Base-by-base conservation (phyloP, 768 basidiomycete species). In the Agaricus sinodeliciosus region DNA sequence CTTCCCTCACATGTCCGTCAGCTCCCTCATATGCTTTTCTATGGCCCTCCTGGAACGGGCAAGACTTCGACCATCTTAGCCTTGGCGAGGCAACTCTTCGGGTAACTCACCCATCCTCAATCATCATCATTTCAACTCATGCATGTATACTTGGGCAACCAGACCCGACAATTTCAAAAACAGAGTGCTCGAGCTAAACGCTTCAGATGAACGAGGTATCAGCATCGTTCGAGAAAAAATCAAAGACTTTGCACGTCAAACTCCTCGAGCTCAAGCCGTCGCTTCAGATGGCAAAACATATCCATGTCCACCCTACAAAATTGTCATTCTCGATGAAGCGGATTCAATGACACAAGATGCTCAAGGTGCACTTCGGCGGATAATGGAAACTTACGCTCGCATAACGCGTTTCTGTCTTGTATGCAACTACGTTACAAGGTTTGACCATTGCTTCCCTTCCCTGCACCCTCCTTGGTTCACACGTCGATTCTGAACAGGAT, bases 291-390 rank as follows among this genome's bases (percentile, higher is more conserved):
- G 84, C 19, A 88, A 88, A 63, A 78, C 74, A 40, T 98, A 97
- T 64, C 95, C 94, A 41, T 95, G 90, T 65, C 96, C 96, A 12
- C 96, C 96, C 0, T 99, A 91, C 76, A 99, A 99, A 67, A 95
- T 99, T 58, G 87, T 99, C 64, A 98, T 99, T 57, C 81, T 99
- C 22, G 96, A 99, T 62, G 96, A 99, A 70, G 96, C 96, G 18
- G 96, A 99, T 67, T 95, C 93, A 4, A 99, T 99, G 96, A 99
- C 96, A 4, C 95, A 98, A 70, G 96, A 99, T 64, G 96, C 96
- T 4, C 96, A 99, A 67, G 94, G 88, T 31, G 96, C 96, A 0
- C 74, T 99, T 37, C 79, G 96, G 39, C 82, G 96, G n/a, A 98
- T 98, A 65, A 99, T 99, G 96, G 96, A 99, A 69, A 94, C 85